Percentiles rank a stretch among this genome's conserved stretches.
phyloP scores from a whole-genome alignment of 2,329 filamentous ascomycete species.

The Alternaria solani region DNA sequence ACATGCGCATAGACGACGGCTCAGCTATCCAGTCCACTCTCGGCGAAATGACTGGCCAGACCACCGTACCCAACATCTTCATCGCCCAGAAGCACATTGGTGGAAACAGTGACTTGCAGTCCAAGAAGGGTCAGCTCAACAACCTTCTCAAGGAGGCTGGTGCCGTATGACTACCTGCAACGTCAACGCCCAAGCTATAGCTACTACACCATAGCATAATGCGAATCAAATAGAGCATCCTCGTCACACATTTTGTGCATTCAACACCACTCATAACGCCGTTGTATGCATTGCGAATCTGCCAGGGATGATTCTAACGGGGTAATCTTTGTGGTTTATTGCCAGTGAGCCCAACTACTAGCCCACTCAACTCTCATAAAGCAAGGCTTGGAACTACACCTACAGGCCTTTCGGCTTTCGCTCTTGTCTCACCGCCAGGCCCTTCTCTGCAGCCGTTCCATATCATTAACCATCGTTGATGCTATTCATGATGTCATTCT shows the following conservation, averaged over 20 bases:
- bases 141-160: slow-evolving; percentile 69
- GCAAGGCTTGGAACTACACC: slow-evolving; percentile 11
- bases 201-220: neutral
- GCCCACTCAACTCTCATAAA: slow-evolving; percentile 16
- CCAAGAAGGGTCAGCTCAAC: slow-evolving; percentile 69
- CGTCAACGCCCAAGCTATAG: slow-evolving; percentile 1
- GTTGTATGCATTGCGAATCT: slow-evolving; percentile 18
- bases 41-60: slow-evolving; percentile 79
- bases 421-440: slow-evolving; percentile 27
- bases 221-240: neutral
- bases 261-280: neutral
- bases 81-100: slow-evolving; percentile 92
- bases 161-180: slow-evolving; percentile 61
- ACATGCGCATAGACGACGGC: slow-evolving; percentile 72
- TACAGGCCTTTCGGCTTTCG: slow-evolving; percentile 21
- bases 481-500: slow-evolving; percentile 29
- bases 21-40: slow-evolving; percentile 83
- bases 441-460: slow-evolving; percentile 28
- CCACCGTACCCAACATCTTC: slow-evolving; percentile 95
- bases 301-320: slow-evolving; percentile 33
- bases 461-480: slow-evolving; percentile 38
- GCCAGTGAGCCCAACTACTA: slow-evolving; percentile 35
- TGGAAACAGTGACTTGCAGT: slow-evolving; percentile 89
- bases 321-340: slow-evolving; percentile 40
- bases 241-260: neutral